These are phyloP conservation scores for Chrysanthemum lavandulifolium DNA, from an alignment of 129 eudicot genomes.

Conservation along the genomic window DNA sequence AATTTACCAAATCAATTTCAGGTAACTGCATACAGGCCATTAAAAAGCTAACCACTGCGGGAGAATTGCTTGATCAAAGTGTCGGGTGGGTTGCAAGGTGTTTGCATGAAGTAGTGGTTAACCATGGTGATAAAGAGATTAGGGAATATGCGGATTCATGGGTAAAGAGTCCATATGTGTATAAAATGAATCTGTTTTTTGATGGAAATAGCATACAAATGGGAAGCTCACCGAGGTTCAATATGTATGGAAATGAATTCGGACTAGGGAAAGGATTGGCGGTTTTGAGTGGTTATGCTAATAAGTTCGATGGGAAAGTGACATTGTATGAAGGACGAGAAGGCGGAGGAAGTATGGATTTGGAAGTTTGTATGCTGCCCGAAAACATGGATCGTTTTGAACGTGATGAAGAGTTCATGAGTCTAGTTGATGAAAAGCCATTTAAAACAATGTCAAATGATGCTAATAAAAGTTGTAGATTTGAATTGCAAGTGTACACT, in stretches of 20 bases:
- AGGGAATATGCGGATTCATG: conserved; percentile 31
- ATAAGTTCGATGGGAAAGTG: conserved; percentile 62
- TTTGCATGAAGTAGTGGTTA: conserved; percentile 39
- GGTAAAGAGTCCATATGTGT: conserved; percentile 35
- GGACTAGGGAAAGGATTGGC: conserved; percentile 74
- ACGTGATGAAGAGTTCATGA: conserved; percentile 43
- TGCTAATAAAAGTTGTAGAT: neutral
- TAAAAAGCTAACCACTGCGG: conserved; percentile 5
- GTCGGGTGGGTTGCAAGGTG: conserved; percentile 59
- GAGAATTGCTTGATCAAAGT: conserved; percentile 29
- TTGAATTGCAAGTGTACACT: neutral
- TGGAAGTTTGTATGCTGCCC: conserved; percentile 47
- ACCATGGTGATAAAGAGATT: conserved; percentile 33
- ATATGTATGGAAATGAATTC: conserved; percentile 70
- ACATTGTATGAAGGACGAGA: conserved; percentile 42
- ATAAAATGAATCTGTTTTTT: conserved; percentile 24
- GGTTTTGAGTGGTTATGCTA: conserved; percentile 54
- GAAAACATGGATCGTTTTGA: conserved; percentile 42
- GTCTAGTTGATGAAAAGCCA: conserved; percentile 11
- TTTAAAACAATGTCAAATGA: neutral
- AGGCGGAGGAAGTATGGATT: conserved; percentile 54
- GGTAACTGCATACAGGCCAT: conserved; percentile 28
- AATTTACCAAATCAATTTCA: neutral
- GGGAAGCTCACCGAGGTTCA: conserved; percentile 66
- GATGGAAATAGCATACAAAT: conserved; percentile 38